Evolutionary conservation across 768 basidiomycete species (phyloP), one percentile per base, ranked within the genome.

Genomic region (Tephrocybe sp.): DNA sequence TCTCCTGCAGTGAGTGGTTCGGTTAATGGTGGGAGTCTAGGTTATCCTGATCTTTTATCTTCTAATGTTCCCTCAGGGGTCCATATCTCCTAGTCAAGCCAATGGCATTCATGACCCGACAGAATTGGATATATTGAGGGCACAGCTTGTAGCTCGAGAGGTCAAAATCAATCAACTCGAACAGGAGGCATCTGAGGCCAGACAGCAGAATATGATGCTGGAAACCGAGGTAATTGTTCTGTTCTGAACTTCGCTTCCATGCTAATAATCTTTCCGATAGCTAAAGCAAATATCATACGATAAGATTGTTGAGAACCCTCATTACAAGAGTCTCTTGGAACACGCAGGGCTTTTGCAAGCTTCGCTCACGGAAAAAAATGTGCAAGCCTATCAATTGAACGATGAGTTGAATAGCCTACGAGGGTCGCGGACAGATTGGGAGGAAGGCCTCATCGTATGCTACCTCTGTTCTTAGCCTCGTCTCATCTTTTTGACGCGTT

Each of bases 1-100:
- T 78, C 84, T 75, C 82, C 85, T 67, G 77, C 72, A 74, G 87
- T 88, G 79, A 82, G 87, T 86, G 76, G 75, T 72, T 75, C 71
- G 74, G 70, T 77, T 73, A 72, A 77, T 79, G 80, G 83, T 84
- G 82, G 80, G 82, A 80, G 74, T 73, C 69, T 70, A 70, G 67
- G 66, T 65, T 67, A 63, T 72, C 69, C 69, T 72, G 58, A 75
- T 71, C 52, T 61, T 46, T 42, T 60, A 38, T 56, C 57, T 67
- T 74, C 79, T 83, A 66, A 86, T 73, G 13, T 57, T 25, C 47
- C 42, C 58, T 25, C 62, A 87, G 84, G 76, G 64, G 15, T 60
- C 67, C 16, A 55, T 58, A 16, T 57, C 68, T 27, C 60, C 65
- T 41, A 59, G 62, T 26, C 69, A 66, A 44, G 28, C 56, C 15